phyloP scores from a whole-genome alignment of 108 stramenopile species.

The Asterionellopsis glacialis region DNA sequence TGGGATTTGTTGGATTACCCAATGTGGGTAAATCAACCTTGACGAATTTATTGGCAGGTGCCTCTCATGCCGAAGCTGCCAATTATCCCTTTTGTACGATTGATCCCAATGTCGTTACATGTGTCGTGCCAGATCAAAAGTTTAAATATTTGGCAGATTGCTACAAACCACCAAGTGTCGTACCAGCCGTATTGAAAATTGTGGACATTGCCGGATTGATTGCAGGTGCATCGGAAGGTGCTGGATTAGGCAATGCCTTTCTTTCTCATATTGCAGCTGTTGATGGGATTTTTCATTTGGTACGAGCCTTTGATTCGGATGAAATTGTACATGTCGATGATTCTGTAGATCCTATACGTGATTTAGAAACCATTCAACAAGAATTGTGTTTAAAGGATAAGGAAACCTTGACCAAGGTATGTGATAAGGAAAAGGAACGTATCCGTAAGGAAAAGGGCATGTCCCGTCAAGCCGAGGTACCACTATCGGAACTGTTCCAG shows the following conservation, averaged over 20 bases:
- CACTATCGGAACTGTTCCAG: conserved; percentile 64
- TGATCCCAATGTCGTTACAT: conserved; percentile 97
- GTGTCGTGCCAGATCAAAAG: conserved; percentile 95
- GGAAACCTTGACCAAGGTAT: conserved; percentile 52
- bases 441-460: conserved; percentile 86
- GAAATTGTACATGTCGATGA: conserved; percentile 99
- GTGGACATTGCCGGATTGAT: conserved; percentile 99
- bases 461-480: conserved; percentile 48
- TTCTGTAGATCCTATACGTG: conserved; percentile 97
- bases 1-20: conserved; percentile 94
- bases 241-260: conserved; percentile 99
- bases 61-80: conserved; percentile 81
- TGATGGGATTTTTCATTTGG: conserved; percentile 96
- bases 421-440: conserved; percentile 70
- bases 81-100: conserved; percentile 96
- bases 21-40: conserved; percentile 96
- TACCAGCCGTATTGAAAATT: conserved; percentile 93
- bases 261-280: conserved; percentile 96
- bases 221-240: conserved; percentile 95
- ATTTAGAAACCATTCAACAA: conserved; percentile 96
- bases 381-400: conserved; percentile 96
- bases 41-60: conserved; percentile 87
- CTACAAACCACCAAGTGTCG: conserved; percentile 78
- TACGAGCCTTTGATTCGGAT: conserved; percentile 95
- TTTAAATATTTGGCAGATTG: conserved; percentile 92